Evolutionary conservation across 2,329 filamentous ascomycete genomes (phyloP).

Genomic region (Aspergillus candidus): DNA sequence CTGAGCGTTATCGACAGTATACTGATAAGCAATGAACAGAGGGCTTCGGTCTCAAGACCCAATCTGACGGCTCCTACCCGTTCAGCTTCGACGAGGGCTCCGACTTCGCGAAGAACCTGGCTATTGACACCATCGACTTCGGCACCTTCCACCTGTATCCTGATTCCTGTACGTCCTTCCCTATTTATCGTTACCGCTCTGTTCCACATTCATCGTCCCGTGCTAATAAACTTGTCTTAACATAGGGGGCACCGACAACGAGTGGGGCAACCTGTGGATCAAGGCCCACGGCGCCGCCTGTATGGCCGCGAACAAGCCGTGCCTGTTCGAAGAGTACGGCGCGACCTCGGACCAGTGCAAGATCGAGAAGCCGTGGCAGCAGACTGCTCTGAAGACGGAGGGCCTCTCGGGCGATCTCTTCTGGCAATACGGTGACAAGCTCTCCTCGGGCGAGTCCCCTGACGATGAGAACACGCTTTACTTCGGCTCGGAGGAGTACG

Average conservation of each 20-base stretch:
- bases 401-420: constrained; percentile 34
- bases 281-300: constrained; percentile 39
- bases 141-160: constrained; percentile 52
- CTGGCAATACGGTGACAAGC: constrained; percentile 34
- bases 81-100: constrained; percentile 47
- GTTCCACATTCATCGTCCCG: background rate
- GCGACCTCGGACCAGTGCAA: constrained; percentile 24
- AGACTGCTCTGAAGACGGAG: constrained; percentile 27
- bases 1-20: background rate
- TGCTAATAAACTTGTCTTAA: constrained; percentile 1
- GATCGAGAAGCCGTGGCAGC: constrained; percentile 31
- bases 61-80: constrained; percentile 49
- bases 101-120: constrained; percentile 48
- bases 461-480: constrained; percentile 31
- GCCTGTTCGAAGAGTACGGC: constrained; percentile 39
- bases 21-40: constrained; percentile 32
- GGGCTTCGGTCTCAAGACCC: constrained; percentile 46
- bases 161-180: constrained; percentile 32
- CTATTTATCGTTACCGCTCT: background rate
- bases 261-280: constrained; percentile 46
- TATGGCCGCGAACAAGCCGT: constrained; percentile 33
- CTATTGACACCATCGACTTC: constrained; percentile 51
- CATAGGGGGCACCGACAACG: constrained; percentile 31
- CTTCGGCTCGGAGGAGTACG: constrained; percentile 25
- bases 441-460: constrained; percentile 24